phyloP scores from a whole-genome alignment of 2,329 filamentous ascomycete species.

The Phialemonium atrogriseum region DNA sequence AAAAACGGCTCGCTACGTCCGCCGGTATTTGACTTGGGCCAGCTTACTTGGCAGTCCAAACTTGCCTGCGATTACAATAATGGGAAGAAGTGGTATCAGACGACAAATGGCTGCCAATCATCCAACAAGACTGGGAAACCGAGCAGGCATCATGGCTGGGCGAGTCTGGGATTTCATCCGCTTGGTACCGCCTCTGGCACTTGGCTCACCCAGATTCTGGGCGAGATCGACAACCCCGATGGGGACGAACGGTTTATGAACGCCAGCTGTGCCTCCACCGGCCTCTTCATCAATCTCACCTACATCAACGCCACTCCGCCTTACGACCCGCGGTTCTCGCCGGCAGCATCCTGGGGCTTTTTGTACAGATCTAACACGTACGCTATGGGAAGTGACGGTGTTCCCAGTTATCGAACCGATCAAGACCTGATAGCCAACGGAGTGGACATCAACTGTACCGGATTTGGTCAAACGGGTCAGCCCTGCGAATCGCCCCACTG shows the following conservation, averaged over 20 bases:
- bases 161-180: slow-evolving; percentile 1
- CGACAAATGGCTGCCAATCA: background rate
- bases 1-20: background rate
- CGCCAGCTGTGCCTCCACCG: background rate
- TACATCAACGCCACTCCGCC: slow-evolving; percentile 3
- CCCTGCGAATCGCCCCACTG: background rate
- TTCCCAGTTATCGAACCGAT: slow-evolving; percentile 2
- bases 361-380: background rate
- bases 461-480: background rate
- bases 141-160: slow-evolving; percentile 1
- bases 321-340: slow-evolving; percentile 1
- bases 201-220: slow-evolving; percentile 3
- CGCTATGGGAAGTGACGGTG: background rate
- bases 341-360: background rate
- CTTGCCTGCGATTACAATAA: slow-evolving; percentile 2
- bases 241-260: background rate
- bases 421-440: background rate
- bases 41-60: slow-evolving; percentile 1
- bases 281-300: background rate
- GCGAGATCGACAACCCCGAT: background rate
- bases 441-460: background rate
- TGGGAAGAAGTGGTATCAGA: background rate
- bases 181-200: slow-evolving; percentile 1
- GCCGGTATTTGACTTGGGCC: background rate
- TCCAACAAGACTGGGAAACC: background rate